A percentile compares a stretch with the other conserved stretches of the same genome.
Evolutionary conservation across 83 land plant genomes (phyloP).

Genomic region (Diphasiastrum complanatum): DNA sequence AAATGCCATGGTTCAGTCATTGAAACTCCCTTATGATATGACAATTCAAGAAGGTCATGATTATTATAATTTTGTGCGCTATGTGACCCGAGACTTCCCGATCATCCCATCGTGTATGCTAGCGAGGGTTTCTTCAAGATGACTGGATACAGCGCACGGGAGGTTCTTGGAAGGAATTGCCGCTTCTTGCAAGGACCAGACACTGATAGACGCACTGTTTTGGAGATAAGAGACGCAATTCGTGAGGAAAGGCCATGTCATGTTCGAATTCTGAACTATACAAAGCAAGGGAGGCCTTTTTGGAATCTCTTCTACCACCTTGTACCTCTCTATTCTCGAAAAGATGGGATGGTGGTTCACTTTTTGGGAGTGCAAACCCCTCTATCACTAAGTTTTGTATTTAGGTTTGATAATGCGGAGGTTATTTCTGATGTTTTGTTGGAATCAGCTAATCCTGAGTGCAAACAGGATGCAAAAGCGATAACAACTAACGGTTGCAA

Average conservation of each 20-base stretch:
- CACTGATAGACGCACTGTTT: conserved; percentile 59
- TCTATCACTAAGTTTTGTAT: conserved; percentile 24
- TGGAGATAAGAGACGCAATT: conserved; percentile 78
- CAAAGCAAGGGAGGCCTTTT: conserved; percentile 64
- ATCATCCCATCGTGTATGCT: conserved; percentile 88
- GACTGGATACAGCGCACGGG: conserved; percentile 58
- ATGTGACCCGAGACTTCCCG: conserved; percentile 68
- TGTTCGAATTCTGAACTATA: conserved; percentile 64
- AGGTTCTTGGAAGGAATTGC: conserved; percentile 76
- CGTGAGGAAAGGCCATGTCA: conserved; percentile 59
- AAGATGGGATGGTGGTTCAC: conserved; percentile 65
- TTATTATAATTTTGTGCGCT: conserved; percentile 56
- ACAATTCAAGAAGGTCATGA: conserved; percentile 47
- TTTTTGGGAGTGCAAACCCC: conserved; percentile 87
- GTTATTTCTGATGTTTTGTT: background rate
- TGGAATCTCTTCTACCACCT: conserved; percentile 81
- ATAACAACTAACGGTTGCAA: too few relatives aligned
- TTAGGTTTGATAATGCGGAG: background rate
- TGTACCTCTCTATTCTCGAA: conserved; percentile 58
- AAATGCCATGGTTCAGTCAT: too few relatives aligned
- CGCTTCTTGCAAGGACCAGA: conserved; percentile 80
- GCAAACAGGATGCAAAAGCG: too few relatives aligned
- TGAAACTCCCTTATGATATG: conserved; percentile 42
- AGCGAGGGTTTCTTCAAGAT: conserved; percentile 71
- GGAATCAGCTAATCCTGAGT: too few relatives aligned